Evolutionary conservation across 305 asterid genomes (phyloP).

Genomic region (Fraxinus latifolia): DNA sequence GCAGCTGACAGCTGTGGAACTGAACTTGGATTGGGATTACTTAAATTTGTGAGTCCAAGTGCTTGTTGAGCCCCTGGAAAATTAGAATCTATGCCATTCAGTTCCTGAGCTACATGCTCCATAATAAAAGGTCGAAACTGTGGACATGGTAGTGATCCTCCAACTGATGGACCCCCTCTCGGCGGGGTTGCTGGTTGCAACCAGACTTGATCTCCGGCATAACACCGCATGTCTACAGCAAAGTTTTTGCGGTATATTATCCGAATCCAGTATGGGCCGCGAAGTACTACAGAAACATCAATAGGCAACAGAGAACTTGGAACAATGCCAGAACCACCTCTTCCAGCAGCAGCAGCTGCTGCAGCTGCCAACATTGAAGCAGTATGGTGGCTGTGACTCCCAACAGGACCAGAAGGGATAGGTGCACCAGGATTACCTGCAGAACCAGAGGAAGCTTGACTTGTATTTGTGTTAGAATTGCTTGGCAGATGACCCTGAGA

Average conservation of each 20-base stretch:
- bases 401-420: conserved; percentile 48
- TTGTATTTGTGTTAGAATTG: conserved; percentile 48
- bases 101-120: conserved; percentile 99
- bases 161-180: conserved; percentile 77
- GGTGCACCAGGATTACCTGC: conserved; percentile 50
- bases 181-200: conserved; percentile 99
- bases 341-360: conserved; percentile 78
- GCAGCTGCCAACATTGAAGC: conserved; percentile 80
- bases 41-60: conserved; percentile 59
- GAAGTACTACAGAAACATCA: conserved; percentile 96
- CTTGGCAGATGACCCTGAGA: conserved; percentile 49
- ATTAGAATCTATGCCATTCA: conserved; percentile 86
- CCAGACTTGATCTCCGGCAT: conserved; percentile 99
- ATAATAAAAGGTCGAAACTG: conserved; percentile 97
- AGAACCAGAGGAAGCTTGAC: conserved; percentile 66
- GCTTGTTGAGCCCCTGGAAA: conserved; percentile 76
- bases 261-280: conserved; percentile 99
- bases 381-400: conserved; percentile 51
- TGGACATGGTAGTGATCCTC: conserved; percentile 99
- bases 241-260: conserved; percentile 87
- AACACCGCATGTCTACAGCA: conserved; percentile 98
- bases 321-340: conserved; percentile 98
- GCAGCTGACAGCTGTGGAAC: conserved; percentile 54
- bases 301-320: conserved; percentile 98
- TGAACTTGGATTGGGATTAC: conserved; percentile 49